Evolutionary conservation across 2,329 filamentous ascomycete species (phyloP), one percentile per base, ranked within the genome.

Genomic region (Lachnellula arida): DNA sequence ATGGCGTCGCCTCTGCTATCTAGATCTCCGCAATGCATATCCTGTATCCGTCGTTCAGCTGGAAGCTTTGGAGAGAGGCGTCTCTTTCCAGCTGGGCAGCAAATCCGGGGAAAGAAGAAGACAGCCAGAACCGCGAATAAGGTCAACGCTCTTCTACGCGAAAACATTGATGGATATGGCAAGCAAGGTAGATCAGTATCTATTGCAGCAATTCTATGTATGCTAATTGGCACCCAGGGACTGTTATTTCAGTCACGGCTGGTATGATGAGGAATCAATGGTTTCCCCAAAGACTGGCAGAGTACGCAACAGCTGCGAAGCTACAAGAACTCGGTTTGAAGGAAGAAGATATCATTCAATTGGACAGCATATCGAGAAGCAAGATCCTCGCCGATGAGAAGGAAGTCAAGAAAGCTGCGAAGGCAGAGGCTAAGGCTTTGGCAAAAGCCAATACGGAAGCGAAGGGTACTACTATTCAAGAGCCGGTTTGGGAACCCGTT

Each of bases 231-330:
- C 51, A 25, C 47, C 12, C 51, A 83, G 80, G 80, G 58, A 68
- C 76, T 17, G 75, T 81, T 57, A 71, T 83, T 19, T 76, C 79
- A 34, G 72, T 82, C 43, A 68, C 76, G n/a, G 68, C 72, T 15
- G 77, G 80, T 22, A 70, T 73, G 39, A 82, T 84, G 79, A 74
- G 81, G 60, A 81, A 81, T 65, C 68, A 70, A 53, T 81, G 76
- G 76, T 81, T 77, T 61, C 80, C 79, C 3, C 67, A 67, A 44
- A 70, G 73, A 56, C 70, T 76, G 59, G 81, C 80, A 59, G 74
- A 78, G 65, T 83, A 84, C 68, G 71, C 81, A 22, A 75, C 78
- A 46, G 61, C 66, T 37, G 65, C 68, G 40, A 75, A 78, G 58
- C 57, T 77, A 46, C 74, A 75, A 64, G 68, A 75, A 54, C 65